phyloP scores from a whole-genome alignment of 2,329 filamentous ascomycete genomes.

The Curvularia lunata region DNA sequence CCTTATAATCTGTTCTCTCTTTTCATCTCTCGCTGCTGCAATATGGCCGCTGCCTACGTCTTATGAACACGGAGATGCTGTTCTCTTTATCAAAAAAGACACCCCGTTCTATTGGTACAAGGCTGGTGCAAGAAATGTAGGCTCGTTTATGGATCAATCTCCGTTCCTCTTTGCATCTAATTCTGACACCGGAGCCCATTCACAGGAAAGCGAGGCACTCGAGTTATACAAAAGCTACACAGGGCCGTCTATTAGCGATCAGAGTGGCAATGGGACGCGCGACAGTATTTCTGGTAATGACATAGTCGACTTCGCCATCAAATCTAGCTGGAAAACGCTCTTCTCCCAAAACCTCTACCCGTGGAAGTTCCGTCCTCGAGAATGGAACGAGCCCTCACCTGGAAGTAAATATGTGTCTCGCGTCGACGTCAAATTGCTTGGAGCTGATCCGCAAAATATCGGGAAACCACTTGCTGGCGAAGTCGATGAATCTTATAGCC shows the following conservation, averaged over 20 bases:
- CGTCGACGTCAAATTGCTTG: constrained; percentile 68
- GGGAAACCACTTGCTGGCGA: constrained; percentile 67
- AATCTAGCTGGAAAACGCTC: constrained; percentile 66
- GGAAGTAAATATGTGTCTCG: constrained; percentile 59
- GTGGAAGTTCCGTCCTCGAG: constrained; percentile 75
- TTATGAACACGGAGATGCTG: constrained; percentile 48
- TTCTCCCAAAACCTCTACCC: constrained; percentile 74
- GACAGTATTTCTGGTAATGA: constrained; percentile 54
- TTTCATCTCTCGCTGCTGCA: constrained; percentile 40
- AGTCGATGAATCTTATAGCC: constrained; percentile 77
- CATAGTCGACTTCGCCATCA: constrained; percentile 56
- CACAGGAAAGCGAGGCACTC: constrained; percentile 20
- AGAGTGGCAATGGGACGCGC: neutral
- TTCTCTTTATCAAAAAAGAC: constrained; percentile 50
- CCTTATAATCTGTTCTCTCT: constrained; percentile 23
- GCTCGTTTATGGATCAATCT: constrained; percentile 23
- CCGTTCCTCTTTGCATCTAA: constrained; percentile 23
- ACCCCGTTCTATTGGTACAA: constrained; percentile 48
- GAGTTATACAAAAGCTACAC: constrained; percentile 21
- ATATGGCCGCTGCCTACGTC: constrained; percentile 53
- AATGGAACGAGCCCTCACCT: constrained; percentile 66
- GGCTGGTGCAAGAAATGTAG: constrained; percentile 44
- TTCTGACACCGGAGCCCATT: constrained; percentile 24
- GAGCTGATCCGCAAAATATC: constrained; percentile 59
- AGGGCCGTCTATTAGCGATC: constrained; percentile 11